phyloP scores from a whole-genome alignment of 495 filamentous ascomycete genomes.

The Neurospora sp. region DNA sequence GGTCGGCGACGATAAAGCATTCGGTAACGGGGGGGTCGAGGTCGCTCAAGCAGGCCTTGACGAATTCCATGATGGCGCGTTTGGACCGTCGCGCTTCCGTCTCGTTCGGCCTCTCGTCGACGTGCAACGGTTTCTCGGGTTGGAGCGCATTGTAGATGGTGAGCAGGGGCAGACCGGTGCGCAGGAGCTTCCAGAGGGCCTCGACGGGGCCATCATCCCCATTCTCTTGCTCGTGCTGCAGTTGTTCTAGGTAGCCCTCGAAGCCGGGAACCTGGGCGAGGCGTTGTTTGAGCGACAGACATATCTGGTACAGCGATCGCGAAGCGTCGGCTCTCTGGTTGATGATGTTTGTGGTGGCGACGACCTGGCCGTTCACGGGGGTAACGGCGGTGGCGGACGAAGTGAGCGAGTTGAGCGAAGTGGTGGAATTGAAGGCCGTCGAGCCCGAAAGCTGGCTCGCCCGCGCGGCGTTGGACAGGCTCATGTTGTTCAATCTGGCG shows the following conservation, averaged over 20 bases:
- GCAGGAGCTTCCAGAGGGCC: constrained; percentile 79
- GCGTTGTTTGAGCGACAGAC: constrained; percentile 68
- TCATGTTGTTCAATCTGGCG: constrained; percentile 29
- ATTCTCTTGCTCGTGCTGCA: constrained; percentile 39
- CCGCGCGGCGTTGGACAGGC: constrained; percentile 31
- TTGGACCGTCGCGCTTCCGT: constrained; percentile 58
- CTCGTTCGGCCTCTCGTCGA: constrained; percentile 45
- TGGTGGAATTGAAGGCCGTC: constrained; percentile 36
- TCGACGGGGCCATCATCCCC: constrained; percentile 63
- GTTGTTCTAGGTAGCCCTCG: constrained; percentile 56
- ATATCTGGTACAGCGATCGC: constrained; percentile 88
- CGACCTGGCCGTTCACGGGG: constrained; percentile 43
- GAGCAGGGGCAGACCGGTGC: constrained; percentile 74
- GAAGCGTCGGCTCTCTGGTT: constrained; percentile 84
- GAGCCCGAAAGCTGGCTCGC: constrained; percentile 45
- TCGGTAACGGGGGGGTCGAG: constrained; percentile 68
- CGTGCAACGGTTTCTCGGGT: constrained; percentile 50
- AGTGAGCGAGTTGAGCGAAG: constrained; percentile 37
- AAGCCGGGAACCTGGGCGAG: constrained; percentile 77
- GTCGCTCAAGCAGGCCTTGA: constrained; percentile 47
- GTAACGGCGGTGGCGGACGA: constrained; percentile 30
- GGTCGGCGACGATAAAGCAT: constrained; percentile 81
- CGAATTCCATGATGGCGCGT: constrained; percentile 45
- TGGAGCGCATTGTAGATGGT: constrained; percentile 78
- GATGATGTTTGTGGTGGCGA: constrained; percentile 81